Conservation (phyloP, 441 rosid genomes). For the Codiaeum variegatum region DNA sequence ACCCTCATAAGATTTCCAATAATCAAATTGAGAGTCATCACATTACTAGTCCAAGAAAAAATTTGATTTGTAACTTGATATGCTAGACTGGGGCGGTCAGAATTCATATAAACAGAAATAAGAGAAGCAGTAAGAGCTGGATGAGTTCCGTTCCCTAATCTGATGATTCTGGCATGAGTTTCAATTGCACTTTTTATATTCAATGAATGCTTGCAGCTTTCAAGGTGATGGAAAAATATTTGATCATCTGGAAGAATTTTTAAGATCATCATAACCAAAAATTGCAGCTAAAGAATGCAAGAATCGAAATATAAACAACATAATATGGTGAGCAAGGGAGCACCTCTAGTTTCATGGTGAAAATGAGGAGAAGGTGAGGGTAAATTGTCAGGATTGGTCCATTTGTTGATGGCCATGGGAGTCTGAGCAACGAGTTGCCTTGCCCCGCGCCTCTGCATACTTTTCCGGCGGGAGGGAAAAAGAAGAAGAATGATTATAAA, state of each 20-base stretch:
- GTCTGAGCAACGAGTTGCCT: constrained; percentile 18
- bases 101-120: constrained; percentile 45
- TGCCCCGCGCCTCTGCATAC: constrained; percentile 20
- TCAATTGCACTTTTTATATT: constrained; percentile 41
- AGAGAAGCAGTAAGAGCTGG: constrained; percentile 52
- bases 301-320: not conserved
- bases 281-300: not conserved
- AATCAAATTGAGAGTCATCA: constrained; percentile 44
- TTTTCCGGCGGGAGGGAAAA: not conserved
- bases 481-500: too few species aligned
- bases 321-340: not conserved
- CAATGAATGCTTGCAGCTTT: constrained; percentile 39
- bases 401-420: not conserved
- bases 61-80: constrained; percentile 38
- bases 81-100: constrained; percentile 34
- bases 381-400: not conserved
- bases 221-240: constrained; percentile 36
- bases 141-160: constrained; percentile 50
- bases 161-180: constrained; percentile 54
- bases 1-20: constrained; percentile 44
- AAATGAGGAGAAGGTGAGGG: constrained; percentile 4
- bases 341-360: constrained; percentile 16
- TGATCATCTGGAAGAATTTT: constrained; percentile 37
- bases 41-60: constrained; percentile 25
- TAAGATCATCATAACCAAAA: not conserved